These are phyloP conservation scores for Gossypium stocksii DNA, from an alignment of 345 rosid species.

Conservation along the genomic window DNA sequence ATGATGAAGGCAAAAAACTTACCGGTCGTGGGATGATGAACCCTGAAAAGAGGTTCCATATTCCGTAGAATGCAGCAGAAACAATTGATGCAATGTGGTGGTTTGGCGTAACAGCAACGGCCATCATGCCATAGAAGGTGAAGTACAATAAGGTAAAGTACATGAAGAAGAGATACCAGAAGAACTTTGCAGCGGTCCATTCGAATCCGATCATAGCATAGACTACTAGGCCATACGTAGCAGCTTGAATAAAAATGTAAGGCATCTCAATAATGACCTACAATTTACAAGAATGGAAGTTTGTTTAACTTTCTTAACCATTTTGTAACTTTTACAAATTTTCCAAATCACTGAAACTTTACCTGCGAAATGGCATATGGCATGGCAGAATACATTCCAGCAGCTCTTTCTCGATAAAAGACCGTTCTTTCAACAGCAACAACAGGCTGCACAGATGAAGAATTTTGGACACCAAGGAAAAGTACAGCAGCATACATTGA, in stretches of 20 bases:
- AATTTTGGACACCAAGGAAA: conserved; percentile 63
- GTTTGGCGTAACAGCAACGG: conserved; percentile 60
- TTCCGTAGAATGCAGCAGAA: conserved; percentile 44
- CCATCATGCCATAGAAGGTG: conserved; percentile 72
- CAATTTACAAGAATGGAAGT: background rate
- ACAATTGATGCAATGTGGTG: conserved; percentile 52
- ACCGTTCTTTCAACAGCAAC: conserved; percentile 67
- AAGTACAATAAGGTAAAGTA: conserved; percentile 52
- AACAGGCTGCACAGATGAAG: conserved; percentile 54
- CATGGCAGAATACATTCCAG: conserved; percentile 25
- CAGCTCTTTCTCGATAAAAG: conserved; percentile 62
- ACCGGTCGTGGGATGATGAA: conserved; percentile 62
- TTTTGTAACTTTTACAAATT: background rate
- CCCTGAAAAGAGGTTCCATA: conserved; percentile 66
- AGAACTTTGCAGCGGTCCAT: conserved; percentile 46
- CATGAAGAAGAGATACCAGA: conserved; percentile 64
- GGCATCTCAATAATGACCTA: conserved; percentile 58
- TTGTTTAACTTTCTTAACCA: background rate
- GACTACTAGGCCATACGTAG: conserved; percentile 41
- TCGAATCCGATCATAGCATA: conserved; percentile 64
- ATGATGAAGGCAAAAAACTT: background rate
- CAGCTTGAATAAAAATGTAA: conserved; percentile 42
- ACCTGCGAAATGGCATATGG: conserved; percentile 68
- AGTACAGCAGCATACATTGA: conserved; percentile 22
- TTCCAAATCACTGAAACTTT: background rate